phyloP scores from a whole-genome alignment of 2,329 filamentous ascomycete species.

The Verticillium klebahnii region DNA sequence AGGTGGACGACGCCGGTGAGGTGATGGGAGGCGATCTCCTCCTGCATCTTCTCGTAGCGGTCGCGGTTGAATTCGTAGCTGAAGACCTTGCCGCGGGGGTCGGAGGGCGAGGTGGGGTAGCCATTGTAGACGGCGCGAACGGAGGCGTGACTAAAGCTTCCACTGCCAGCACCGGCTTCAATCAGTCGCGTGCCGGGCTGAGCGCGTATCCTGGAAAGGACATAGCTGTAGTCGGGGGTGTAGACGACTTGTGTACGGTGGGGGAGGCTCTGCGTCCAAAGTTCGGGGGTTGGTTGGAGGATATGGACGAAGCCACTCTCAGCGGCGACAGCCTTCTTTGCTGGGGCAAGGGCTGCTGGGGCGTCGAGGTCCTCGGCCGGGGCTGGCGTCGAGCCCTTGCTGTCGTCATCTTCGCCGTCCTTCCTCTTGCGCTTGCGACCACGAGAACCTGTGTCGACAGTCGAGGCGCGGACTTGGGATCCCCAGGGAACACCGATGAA shows the following conservation, averaged over 20 bases:
- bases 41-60: slow-evolving; percentile 62
- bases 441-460: slow-evolving; percentile 86
- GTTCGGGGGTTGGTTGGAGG: slow-evolving; percentile 72
- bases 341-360: slow-evolving; percentile 22
- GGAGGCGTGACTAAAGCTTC: slow-evolving; percentile 78
- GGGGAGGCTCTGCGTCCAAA: slow-evolving; percentile 76
- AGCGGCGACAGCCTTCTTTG: slow-evolving; percentile 48
- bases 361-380: slow-evolving; percentile 27
- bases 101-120: slow-evolving; percentile 42
- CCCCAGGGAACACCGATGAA: slow-evolving; percentile 81
- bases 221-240: slow-evolving; percentile 81
- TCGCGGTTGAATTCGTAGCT: slow-evolving; percentile 79
- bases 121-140: slow-evolving; percentile 73
- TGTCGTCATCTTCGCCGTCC: slow-evolving; percentile 39
- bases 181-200: slow-evolving; percentile 70
- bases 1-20: slow-evolving; percentile 63
- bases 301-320: slow-evolving; percentile 72
- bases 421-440: slow-evolving; percentile 63
- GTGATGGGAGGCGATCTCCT: slow-evolving; percentile 66
- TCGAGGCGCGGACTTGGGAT: slow-evolving; percentile 82
- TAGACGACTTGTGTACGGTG: slow-evolving; percentile 85
- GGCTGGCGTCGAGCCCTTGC: slow-evolving; percentile 11
- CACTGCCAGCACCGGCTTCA: slow-evolving; percentile 77
- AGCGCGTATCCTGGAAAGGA: slow-evolving; percentile 70
- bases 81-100: slow-evolving; percentile 64